A percentile compares a stretch with the other conserved stretches of the same genome.
Evolutionary conservation across 2,329 filamentous ascomycete species (phyloP).

Genomic region (Fusarium foetens): DNA sequence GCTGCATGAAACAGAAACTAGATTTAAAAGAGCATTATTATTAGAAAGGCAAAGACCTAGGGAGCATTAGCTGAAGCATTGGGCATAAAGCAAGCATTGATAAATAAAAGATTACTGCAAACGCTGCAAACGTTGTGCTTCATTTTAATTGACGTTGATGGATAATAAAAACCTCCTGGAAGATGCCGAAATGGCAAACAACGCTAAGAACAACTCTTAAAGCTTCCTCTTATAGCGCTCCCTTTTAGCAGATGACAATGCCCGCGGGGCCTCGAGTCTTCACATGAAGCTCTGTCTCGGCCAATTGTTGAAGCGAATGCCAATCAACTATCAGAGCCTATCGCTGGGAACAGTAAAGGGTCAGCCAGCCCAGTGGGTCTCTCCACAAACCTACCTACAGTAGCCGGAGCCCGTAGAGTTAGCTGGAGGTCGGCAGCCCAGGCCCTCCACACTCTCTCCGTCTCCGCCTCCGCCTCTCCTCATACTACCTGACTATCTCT

Average conservation of each 20-base stretch:
- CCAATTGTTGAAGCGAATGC: constrained; percentile 27
- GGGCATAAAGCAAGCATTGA: neutral
- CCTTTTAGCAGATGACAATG: constrained; percentile 7
- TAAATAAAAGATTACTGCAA: neutral
- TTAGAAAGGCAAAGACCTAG: neutral
- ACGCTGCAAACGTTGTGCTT: neutral
- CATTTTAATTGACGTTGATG: neutral
- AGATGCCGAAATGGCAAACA: constrained; percentile 15
- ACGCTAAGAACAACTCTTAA: neutral
- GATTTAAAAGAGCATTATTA: constrained; percentile 9
- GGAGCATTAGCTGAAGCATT: constrained; percentile 5
- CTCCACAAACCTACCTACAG: constrained; percentile 38
- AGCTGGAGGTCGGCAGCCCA: constrained; percentile 2
- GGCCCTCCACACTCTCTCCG: constrained; percentile 29
- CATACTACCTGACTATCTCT: constrained; percentile 19
- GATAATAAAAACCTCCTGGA: neutral
- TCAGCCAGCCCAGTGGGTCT: constrained; percentile 30
- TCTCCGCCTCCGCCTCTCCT: constrained; percentile 32
- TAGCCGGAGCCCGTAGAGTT: constrained; percentile 2
- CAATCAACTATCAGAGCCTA: constrained; percentile 22
- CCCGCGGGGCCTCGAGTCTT: constrained; percentile 20
- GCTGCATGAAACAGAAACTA: constrained; percentile 14
- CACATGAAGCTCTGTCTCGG: constrained; percentile 31
- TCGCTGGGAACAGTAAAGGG: constrained; percentile 3
- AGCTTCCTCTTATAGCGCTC: constrained; percentile 9